These are phyloP conservation scores for Lenwebbia sp. DNA, from an alignment of 345 rosid species.

Conservation along the genomic window DNA sequence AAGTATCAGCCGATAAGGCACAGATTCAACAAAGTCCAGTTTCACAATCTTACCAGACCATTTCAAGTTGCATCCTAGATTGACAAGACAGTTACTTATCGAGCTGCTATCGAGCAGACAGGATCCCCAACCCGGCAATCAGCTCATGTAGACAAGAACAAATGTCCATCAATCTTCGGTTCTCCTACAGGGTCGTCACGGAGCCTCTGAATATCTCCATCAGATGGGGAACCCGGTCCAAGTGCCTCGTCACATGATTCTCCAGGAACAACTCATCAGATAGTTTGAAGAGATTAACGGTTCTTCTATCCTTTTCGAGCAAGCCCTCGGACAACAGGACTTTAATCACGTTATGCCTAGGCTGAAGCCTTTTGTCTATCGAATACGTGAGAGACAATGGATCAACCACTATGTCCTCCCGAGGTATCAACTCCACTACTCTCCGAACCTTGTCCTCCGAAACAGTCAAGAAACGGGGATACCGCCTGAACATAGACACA, in stretches of 20 bases:
- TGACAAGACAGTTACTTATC: neutral
- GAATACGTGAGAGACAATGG: neutral
- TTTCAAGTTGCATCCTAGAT: neutral
- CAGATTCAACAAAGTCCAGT: neutral
- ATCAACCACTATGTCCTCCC: neutral
- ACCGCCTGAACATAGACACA: neutral
- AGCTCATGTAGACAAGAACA: neutral
- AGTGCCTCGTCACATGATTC: neutral
- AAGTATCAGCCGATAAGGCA: neutral
- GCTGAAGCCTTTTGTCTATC: constrained; percentile 4
- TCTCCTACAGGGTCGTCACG: neutral
- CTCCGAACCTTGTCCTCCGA: constrained; percentile 4
- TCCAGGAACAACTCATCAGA: neutral
- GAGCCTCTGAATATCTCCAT: neutral
- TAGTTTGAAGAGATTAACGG: neutral
- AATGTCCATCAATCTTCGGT: neutral
- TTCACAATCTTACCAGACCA: neutral
- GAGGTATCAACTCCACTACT: neutral
- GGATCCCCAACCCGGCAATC: neutral
- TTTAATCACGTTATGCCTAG: constrained; percentile 2
- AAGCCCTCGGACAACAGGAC: neutral
- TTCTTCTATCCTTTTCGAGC: neutral
- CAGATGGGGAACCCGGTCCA: neutral
- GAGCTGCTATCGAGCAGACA: neutral
- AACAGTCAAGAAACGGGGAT: neutral